Base-by-base conservation (phyloP, 1,284 basidiomycete species). In the Naganishia sp. region DNA sequence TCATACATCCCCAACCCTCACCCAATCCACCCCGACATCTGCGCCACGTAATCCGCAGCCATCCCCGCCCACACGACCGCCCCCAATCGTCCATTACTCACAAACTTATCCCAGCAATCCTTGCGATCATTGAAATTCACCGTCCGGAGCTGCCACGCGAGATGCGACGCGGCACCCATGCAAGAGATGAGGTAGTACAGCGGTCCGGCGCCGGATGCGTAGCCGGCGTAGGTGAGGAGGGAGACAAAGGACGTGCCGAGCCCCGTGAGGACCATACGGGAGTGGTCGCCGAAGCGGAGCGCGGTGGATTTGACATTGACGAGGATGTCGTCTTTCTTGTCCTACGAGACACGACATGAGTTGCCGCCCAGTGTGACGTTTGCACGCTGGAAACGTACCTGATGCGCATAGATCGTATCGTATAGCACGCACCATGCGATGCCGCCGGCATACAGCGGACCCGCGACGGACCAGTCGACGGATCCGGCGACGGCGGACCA, bases 321-420 rank as follows among this genome's bases (percentile, higher is more conserved):
- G 56, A 84, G 82, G 46, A 92, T 83, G 75, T 99, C 96, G 81
- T 99, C 96, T 7, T 73, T 79, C 82, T 98, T 99, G 81, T 99
- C 96, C 89, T 96, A 74, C 15, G 31, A n/a, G 7, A 39, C 3
- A 2, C 28, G 41, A 49, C 45, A 32, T 13, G 32, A 35, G 31
- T 43, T 39, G n/a, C n/a, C n/a, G n/a, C n/a, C n/a, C n/a, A n/a
- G n/a, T n/a, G n/a, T n/a, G n/a, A n/a, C n/a, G n/a, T n/a, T n/a
- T n/a, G n/a, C n/a, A n/a, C n/a, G n/a, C n/a, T n/a, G 49, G 18
- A 31, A 71, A 54, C 81, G 43, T 68, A 90, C 91, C 82, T 97
- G 95, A 78, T 99, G 96, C 2, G 96, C 96, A 74, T 99, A 99
- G 71, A 99, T 95, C 56, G 89, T 96, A 74, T 99, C 96, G 75